Conservation (phyloP, 257 asterid genomes). For the Dorcoceras hygrometricum region DNA sequence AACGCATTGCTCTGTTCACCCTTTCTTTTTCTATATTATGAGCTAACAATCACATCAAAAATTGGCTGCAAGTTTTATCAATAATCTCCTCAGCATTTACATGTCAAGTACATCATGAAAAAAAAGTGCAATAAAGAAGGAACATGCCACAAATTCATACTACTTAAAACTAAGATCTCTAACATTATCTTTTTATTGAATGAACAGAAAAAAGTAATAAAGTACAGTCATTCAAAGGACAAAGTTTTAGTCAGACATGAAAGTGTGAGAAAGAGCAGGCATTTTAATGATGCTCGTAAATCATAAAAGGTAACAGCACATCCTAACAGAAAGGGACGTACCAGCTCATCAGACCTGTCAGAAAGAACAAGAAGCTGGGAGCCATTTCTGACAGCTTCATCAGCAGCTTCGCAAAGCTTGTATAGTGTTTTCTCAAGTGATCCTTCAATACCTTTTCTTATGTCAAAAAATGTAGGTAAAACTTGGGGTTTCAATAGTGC, state of each 20-base stretch:
- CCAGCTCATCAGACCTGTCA: conserved; percentile 94
- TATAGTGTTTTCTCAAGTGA: conserved; percentile 67
- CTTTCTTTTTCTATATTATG: not conserved
- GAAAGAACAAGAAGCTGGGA: conserved; percentile 94
- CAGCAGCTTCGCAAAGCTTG: conserved; percentile 97
- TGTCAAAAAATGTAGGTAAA: conserved; percentile 69
- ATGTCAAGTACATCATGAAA: not conserved
- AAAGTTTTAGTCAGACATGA: not conserved
- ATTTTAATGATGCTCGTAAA: conserved; percentile 16
- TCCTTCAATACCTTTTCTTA: conserved; percentile 89
- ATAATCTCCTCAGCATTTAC: not conserved
- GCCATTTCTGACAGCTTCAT: conserved; percentile 99
- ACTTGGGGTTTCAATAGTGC: conserved; percentile 72
- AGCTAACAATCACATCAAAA: not conserved
- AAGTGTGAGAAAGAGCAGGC: not conserved
- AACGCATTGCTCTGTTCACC: not conserved
- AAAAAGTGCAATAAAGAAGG: not conserved
- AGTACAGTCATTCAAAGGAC: not conserved
- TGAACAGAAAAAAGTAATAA: too few species aligned
- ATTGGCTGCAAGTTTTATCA: not conserved
- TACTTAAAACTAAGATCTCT: not conserved
- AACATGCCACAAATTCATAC: not conserved
- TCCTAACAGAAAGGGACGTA: conserved; percentile 36
- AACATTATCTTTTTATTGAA: too few species aligned
- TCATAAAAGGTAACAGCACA: conserved; percentile 12